Base-by-base conservation (phyloP, 140 eudicot genomes). In the Oenanthe javanica region DNA sequence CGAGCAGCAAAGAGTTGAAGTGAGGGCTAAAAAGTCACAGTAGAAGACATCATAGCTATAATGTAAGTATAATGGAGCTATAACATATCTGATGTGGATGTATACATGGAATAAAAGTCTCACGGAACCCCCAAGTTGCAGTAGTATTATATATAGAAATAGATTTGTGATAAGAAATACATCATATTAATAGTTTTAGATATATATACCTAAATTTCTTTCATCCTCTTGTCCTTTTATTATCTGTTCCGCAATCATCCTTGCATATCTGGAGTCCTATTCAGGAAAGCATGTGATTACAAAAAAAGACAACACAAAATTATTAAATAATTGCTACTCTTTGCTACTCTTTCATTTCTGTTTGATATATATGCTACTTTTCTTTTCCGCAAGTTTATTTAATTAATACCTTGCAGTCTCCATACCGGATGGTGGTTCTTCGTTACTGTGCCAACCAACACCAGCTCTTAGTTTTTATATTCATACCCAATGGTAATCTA, bases 331-430 rank as follows among this genome's bases (percentile, higher is more conserved):
- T 72, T 42, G 64, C 23, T 18, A 55, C 36, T 31, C 36, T 31
- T 31, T 31, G 0, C n/a, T n/a, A n/a, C n/a, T 15, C 19, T 14
- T 16, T 19, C 21, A 11, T 36, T 43, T 72, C 27, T 43, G 25
- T 43, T 43, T 43, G 11, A 14, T 42, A 38, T 6, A 21, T 72
- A 51, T 51, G 13, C 27, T 61, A 31, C 21, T 43, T 7, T 59
- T n/a, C n/a, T 12, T 78, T n/a, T 54, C 76, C 25, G 71, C 85
- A 94, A 96, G 98, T 94, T 79, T 96, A 90, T 85, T 89, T 94
- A 82, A 79, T 94, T 47, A 92, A 97, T 80, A 92, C 95, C 51
- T 72, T 92, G 77, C 6, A 5, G 21, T 52, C 59, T 52, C 59
- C 59, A 52, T 52, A 18, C 59, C 59, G 15, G 59, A 52, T 14